Base-by-base conservation (phyloP, 2,329 filamentous ascomycete genomes). In the Coniochaeta hoffmannii region DNA sequence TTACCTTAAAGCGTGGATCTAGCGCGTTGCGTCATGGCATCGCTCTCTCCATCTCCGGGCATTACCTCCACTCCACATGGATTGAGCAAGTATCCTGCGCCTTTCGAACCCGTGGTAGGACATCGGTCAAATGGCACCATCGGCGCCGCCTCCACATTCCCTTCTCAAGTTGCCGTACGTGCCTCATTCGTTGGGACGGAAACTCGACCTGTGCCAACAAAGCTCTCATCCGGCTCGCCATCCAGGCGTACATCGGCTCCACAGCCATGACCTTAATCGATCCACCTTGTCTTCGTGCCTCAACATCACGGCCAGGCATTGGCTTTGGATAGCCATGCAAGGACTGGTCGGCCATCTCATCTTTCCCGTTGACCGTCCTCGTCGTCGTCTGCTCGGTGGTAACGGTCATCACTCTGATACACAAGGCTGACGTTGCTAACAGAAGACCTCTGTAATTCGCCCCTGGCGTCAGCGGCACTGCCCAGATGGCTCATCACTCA, bases 281-380 rank as follows among this genome's bases (percentile, higher is more conserved):
- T 67, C 70, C 14, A 72, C 74, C 55, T 76, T 72, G 71, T 72
- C 73, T 0, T 69, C 49, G 9, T 75, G 71, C 58, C 61, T 65
- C 26, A 64, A 69, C 61, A 69, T 76, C 22, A 71, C n/a, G n/a
- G n/a, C 71, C 1, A 75, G 76, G 57, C 66, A 69, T 53, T 65
- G 64, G 60, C 38, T 66, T 68, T 15, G 69, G 70, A 67, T 71
- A 32, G 70, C 68, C 0, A 69, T 64, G 6, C 58, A 63, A 19
- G 62, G 64, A 36, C 61, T 71, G 59, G 46, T 69, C 32, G 63
- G 62, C 44, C 63, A 63, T 50, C 55, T 64, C 26, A 56, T 64
- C 56, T 63, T 63, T 28, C 54, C 60, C 32, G 53, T 52, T n/a
- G 15, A 28, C 44, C 60, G 61, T 63, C 6, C 59, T 63, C 2